A percentile compares a stretch with the other conserved stretches of the same genome.
phyloP scores from a whole-genome alignment of 169 alveolate genomes.

The Plasmodium malariae region DNA sequence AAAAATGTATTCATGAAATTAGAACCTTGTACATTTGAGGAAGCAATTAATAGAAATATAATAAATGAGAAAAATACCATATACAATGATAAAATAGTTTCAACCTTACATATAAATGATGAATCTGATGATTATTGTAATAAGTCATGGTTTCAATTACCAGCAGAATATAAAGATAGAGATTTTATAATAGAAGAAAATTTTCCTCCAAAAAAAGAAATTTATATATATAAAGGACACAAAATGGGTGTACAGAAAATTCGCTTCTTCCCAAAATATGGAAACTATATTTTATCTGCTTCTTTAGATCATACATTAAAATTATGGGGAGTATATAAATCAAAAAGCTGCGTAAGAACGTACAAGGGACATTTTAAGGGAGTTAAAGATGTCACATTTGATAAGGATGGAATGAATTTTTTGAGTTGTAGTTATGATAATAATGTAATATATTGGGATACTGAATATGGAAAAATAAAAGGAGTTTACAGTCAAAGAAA shows the following conservation, averaged over 20 bases:
- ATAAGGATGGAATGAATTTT: slow-evolving; percentile 93
- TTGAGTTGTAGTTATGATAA: slow-evolving; percentile 95
- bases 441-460: slow-evolving; percentile 95
- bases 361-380: slow-evolving; percentile 97
- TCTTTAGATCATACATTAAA: slow-evolving; percentile 94
- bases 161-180: slow-evolving; percentile 77
- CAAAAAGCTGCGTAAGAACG: slow-evolving; percentile 93
- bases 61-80: slow-evolving; percentile 56
- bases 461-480: slow-evolving; percentile 96
- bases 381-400: slow-evolving; percentile 94
- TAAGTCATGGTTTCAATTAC: slow-evolving; percentile 76
- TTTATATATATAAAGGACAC: slow-evolving; percentile 94
- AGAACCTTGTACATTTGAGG: slow-evolving; percentile 64
- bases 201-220: slow-evolving; percentile 93
- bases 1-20: slow-evolving; percentile 19
- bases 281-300: slow-evolving; percentile 94
- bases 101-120: slow-evolving; percentile 66
- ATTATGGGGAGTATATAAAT: slow-evolving; percentile 95
- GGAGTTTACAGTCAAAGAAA: slow-evolving; percentile 91
- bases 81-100: slow-evolving; percentile 67
- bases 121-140: slow-evolving; percentile 44
- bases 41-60: slow-evolving; percentile 61
- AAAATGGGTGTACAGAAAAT: slow-evolving; percentile 94
- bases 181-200: slow-evolving; percentile 76
- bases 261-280: slow-evolving; percentile 94